Evolutionary conservation across 2,329 filamentous ascomycete genomes (phyloP), one percentile per base, ranked within the genome.

Genomic region (Colletotrichum sp.): DNA sequence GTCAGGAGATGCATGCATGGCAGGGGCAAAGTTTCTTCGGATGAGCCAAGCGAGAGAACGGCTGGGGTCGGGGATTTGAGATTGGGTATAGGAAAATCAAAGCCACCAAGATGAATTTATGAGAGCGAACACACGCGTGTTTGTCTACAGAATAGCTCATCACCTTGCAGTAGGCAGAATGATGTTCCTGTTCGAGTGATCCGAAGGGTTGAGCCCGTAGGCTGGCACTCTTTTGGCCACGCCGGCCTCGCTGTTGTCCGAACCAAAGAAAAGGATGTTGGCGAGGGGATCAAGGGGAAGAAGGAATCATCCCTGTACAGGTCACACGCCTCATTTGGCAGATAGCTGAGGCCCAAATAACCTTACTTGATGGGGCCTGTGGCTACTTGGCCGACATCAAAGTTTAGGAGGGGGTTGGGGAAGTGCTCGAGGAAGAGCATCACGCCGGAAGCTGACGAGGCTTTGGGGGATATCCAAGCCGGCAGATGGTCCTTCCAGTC

Each of bases 341-440:
- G 28, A 36, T 28, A n/a, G 59, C 24, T 26, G 44, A 63, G 15
- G 49, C 49, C 59, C 32, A 66, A 52, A 60, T 65, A 76, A 75
- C 74, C 74, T 76, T 76, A 76, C 71, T 75, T 75, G 44, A 66
- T 60, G 74, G 74, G 57, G 62, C 34, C 18, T 60, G 18, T 18
- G 44, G 32, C 34, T n/a, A 13, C 44, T 69, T n/a, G 21, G 69
- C 36, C 36, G 36, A 67, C 24, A 32, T n/a, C 16, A 36, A 21
- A 36, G 16, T 26, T 21, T 24, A 52, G 26, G 15, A n/a, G n/a
- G 59, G n/a, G 28, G 18, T 15, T 44, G 52, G 59, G 32, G 10
- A 28, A n/a, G 21, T 18, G 34, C 21, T 28, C 39, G 52, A 34
- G 66, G 30, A 39, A 5, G 66, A 30, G 32, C 30, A 36, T 30